phyloP scores from a whole-genome alignment of 176 grass and related monocot genomes.

The Aechmea fasciata region DNA sequence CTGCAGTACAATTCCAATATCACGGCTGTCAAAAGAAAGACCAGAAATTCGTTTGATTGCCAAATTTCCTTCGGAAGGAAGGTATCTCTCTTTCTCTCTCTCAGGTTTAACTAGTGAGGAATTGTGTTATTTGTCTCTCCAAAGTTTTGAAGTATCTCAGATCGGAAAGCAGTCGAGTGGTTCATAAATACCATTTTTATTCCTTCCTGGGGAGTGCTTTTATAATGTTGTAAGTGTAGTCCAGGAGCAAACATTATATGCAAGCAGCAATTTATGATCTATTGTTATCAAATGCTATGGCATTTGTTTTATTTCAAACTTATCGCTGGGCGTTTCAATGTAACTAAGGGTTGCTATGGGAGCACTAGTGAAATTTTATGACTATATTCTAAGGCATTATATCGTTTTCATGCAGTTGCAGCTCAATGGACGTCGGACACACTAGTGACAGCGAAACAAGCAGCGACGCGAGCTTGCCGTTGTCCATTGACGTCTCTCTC shows the following conservation, averaged over 20 bases:
- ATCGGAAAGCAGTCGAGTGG: no score
- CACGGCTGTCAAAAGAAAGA: constrained; percentile 5
- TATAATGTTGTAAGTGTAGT: not conserved
- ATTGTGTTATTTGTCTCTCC: no score
- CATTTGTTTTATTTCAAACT: no score
- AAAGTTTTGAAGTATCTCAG: no score
- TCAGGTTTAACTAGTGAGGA: not conserved
- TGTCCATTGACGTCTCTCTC: not conserved
- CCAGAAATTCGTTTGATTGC: constrained; percentile 16
- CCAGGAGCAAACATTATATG: not conserved
- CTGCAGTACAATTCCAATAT: constrained; percentile 2
- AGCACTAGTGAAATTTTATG: not conserved
- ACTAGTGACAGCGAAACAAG: constrained; percentile 12
- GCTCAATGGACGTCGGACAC: constrained; percentile 14
- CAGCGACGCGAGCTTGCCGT: constrained; percentile 7
- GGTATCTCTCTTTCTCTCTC: constrained; percentile 17
- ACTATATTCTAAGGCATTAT: not conserved
- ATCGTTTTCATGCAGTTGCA: not conserved
- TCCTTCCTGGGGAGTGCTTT: not conserved
- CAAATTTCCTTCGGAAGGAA: constrained; percentile 19
- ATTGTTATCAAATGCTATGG: not conserved
- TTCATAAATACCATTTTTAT: no score
- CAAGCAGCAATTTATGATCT: not conserved
- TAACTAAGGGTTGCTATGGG: no score
- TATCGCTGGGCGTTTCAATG: no score